Conservation (phyloP, 805 yeast genomes). For the Saturnispora mendoncae region DNA sequence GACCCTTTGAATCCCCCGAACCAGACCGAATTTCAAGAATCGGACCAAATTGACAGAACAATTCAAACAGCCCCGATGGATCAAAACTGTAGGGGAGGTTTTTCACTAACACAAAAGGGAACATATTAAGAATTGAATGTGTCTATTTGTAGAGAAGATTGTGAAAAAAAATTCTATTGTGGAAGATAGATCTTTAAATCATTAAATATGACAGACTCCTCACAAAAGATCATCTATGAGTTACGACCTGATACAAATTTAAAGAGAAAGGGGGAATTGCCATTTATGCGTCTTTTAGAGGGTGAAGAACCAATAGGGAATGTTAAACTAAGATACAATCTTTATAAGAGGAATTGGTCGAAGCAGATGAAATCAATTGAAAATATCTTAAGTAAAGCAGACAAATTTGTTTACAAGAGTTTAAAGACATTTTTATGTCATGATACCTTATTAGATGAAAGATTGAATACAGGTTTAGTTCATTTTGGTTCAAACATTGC, state of each 20-base stretch:
- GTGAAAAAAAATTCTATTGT: too few species aligned
- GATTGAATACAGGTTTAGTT: constrained; percentile 31
- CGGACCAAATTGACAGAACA: constrained; percentile 48
- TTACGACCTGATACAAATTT: constrained; percentile 12
- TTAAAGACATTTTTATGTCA: constrained; percentile 21
- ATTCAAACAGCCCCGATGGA: constrained; percentile 38
- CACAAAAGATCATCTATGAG: constrained; percentile 28
- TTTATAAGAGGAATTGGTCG: constrained; percentile 34
- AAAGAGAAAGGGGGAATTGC: constrained; percentile 19
- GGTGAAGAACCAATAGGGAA: constrained; percentile 36
- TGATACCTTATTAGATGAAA: constrained; percentile 19
- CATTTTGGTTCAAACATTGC: constrained; percentile 36
- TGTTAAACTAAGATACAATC: constrained; percentile 32
- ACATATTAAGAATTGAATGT: constrained; percentile 14
- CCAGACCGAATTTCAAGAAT: constrained; percentile 46
- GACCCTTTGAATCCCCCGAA: constrained; percentile 34
- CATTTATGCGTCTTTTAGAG: constrained; percentile 35
- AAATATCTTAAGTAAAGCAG: constrained; percentile 26
- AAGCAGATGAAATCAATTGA: constrained; percentile 26
- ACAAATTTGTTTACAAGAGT: constrained; percentile 29
- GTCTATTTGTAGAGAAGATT: background rate
- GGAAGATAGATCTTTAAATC: too few species aligned
- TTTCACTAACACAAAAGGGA: constrained; percentile 39
- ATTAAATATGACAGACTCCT: constrained; percentile 10
- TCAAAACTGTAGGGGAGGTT: constrained; percentile 48